These are phyloP conservation scores for Alternaria arborescens DNA, from an alignment of 2,329 filamentous ascomycete species.

Conservation along the genomic window DNA sequence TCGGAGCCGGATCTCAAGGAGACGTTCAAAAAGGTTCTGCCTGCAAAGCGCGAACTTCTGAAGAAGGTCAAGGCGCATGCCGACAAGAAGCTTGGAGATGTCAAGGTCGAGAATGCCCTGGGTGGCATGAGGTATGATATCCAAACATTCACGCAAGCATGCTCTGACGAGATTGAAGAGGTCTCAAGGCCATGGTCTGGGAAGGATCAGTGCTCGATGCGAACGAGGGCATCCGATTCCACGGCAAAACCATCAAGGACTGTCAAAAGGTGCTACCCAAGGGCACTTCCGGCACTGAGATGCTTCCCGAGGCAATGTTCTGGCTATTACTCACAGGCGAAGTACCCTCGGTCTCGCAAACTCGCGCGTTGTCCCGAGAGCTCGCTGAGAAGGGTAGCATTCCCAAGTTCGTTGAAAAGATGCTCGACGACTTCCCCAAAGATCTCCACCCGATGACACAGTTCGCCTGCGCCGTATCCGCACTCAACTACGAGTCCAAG, in stretches of 20 bases:
- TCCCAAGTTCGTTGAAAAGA: constrained; percentile 81
- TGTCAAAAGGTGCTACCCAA: constrained; percentile 95
- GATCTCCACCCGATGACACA: constrained; percentile 98
- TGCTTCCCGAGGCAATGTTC: constrained; percentile 99
- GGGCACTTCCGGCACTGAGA: constrained; percentile 89
- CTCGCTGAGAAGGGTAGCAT: constrained; percentile 86
- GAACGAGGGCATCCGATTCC: constrained; percentile 97
- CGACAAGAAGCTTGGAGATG: constrained; percentile 84
- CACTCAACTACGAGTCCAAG: constrained; percentile 92
- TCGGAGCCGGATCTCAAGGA: constrained; percentile 90
- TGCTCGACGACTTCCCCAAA: constrained; percentile 88
- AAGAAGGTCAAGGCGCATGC: constrained; percentile 91
- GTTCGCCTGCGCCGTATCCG: constrained; percentile 91
- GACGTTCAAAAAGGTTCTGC: constrained; percentile 83
- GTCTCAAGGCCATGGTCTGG: constrained; percentile 98
- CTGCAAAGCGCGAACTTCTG: constrained; percentile 89
- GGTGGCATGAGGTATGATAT: constrained; percentile 82
- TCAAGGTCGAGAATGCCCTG: constrained; percentile 92
- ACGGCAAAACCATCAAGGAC: constrained; percentile 97
- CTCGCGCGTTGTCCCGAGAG: constrained; percentile 83
- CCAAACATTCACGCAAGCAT: background rate
- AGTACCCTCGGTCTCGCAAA: constrained; percentile 83
- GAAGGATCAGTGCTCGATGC: constrained; percentile 97
- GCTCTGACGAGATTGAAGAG: constrained; percentile 55
- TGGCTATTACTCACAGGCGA: constrained; percentile 96